Percentiles rank a stretch among this genome's conserved stretches.
phyloP scores from a whole-genome alignment of 768 basidiomycete genomes.

The Tulasnella sp. region DNA sequence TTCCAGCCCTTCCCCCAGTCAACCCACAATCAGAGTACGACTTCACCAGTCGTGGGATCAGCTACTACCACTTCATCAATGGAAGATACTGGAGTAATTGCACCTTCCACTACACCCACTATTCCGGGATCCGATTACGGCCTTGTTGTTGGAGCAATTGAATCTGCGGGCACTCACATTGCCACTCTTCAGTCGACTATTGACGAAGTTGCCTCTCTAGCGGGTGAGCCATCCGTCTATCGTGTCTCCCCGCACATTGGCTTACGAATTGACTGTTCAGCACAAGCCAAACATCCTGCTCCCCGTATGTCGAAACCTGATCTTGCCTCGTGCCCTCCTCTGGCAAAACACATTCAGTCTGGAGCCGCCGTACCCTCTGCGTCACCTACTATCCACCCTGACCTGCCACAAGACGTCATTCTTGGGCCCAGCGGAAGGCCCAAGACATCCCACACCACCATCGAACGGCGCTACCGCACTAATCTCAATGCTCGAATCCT shows the following conservation, averaged over 20 bases:
- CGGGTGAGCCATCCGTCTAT: neutral
- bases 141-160: neutral
- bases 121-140: neutral
- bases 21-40: neutral
- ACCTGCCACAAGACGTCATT: neutral
- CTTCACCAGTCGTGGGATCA: neutral
- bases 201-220: neutral
- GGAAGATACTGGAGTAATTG: neutral
- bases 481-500: slow-evolving; percentile 81
- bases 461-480: slow-evolving; percentile 78
- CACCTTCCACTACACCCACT: neutral
- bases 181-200: neutral
- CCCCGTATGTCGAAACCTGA: slow-evolving; percentile 6
- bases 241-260: neutral
- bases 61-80: neutral
- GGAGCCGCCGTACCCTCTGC: neutral
- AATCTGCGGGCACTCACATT: slow-evolving; percentile 2
- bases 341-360: neutral
- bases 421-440: slow-evolving; percentile 30
- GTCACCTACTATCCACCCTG: neutral
- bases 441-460: slow-evolving; percentile 85
- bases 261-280: neutral
- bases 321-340: slow-evolving; percentile 1
- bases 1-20: neutral
- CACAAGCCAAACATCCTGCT: neutral